Evolutionary conservation across 2,329 filamentous ascomycete species (phyloP).

Genomic region (Pseudocercospora eumusae): DNA sequence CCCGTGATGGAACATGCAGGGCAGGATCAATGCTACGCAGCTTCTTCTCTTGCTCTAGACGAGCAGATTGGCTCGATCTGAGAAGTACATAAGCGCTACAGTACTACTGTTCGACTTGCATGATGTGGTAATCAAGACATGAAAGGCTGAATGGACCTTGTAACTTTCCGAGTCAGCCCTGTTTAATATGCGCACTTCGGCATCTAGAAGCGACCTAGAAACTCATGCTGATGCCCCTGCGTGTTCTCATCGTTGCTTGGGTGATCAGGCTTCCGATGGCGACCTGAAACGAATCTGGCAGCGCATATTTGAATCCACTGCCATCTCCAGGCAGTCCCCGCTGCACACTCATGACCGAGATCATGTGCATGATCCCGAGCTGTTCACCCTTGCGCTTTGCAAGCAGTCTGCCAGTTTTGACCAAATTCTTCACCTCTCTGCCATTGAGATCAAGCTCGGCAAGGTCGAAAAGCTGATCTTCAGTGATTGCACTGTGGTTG

Average conservation of each 20-base stretch:
- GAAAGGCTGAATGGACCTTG: too few relatives aligned
- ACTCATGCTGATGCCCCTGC: slow-evolving; percentile 8
- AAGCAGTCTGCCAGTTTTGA: slow-evolving; percentile 23
- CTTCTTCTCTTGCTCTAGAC: too few relatives aligned
- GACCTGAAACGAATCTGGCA: slow-evolving; percentile 12
- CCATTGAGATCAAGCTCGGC: slow-evolving; percentile 23
- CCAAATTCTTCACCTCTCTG: slow-evolving; percentile 23
- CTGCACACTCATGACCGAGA: slow-evolving; percentile 21
- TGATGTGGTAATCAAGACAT: too few relatives aligned
- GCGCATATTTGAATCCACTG: slow-evolving; percentile 6
- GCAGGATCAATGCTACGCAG: too few relatives aligned
- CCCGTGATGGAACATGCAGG: too few relatives aligned
- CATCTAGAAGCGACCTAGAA: not conserved
- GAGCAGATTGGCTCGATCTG: too few relatives aligned
- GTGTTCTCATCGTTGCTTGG: slow-evolving; percentile 8
- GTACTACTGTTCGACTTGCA: too few relatives aligned
- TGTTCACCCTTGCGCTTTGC: slow-evolving; percentile 20
- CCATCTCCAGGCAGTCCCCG: slow-evolving; percentile 10
- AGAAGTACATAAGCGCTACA: too few relatives aligned
- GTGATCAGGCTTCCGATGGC: slow-evolving; percentile 4
- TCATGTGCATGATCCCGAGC: slow-evolving; percentile 18
- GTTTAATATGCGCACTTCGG: too few relatives aligned
- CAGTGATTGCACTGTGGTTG: slow-evolving; percentile 17
- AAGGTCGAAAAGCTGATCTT: slow-evolving; percentile 20
- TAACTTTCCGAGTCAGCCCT: too few relatives aligned